Base-by-base conservation (phyloP, 1,139 yeast species). In the Blastobotrys serpentis region DNA sequence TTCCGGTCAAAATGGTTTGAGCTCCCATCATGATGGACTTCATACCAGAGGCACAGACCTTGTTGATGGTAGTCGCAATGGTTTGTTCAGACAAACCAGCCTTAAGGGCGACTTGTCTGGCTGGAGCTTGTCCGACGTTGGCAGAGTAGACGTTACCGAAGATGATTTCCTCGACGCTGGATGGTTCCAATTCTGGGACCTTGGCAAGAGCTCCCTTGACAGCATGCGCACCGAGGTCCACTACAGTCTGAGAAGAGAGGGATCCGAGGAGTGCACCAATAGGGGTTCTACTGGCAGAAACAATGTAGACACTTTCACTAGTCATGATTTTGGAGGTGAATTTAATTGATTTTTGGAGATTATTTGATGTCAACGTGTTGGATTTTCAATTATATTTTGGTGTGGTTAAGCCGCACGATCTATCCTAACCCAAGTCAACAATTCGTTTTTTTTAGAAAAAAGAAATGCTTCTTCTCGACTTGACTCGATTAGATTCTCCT, bases 41-140 rank as follows among this genome's bases (percentile, higher is more conserved):
- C 82, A 90, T 77, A 58, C 97, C 98, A 16, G 96, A 86, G 39
- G 98, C 97, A 76, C 98, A 92, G 50, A 92, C 98, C 74, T 92
- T 92, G 79, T 92, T 92, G 59, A 92, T 79, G 48, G 97, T 85
- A 51, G 96, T 80, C 52, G 96, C 95, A 44, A 88, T 84, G 48
- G 87, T 81, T 53, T 79, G 73, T 56, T 84, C 81, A 44, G 88
- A 78, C 48, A 92, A 75, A 18, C 98, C 98, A 21, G 98, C 86
- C 66, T 83, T 85, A 58, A 90, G 66, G 14, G 96, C 97, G 50
- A 92, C 98, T 73, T 92, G 98, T 71, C 98, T 85, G 40, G 98
- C 98, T 43, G 98, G 98, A 54, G 92, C 92, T 73, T 92, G 98
- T 55, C 98, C 98, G 51, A 88, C 82, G 64, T 88, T 88, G 58